These are phyloP conservation scores for Colletotrichum sp. DNA, from an alignment of 2,329 filamentous ascomycete species.

Conservation along the genomic window DNA sequence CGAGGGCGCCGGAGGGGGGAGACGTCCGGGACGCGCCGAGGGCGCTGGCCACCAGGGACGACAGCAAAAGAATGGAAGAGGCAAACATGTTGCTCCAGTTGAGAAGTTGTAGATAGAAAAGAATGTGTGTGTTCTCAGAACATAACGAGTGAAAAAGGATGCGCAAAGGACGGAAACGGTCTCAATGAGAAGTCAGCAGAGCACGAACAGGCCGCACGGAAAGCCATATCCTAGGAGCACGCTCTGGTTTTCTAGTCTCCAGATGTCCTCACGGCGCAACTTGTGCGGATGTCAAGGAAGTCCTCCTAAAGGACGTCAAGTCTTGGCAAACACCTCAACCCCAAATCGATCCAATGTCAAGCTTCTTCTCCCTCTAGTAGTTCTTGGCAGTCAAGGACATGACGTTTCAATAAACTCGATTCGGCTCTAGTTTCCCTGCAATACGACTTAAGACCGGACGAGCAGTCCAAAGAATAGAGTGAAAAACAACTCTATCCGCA, in stretches of 20 bases:
- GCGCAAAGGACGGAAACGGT: conserved; percentile 1
- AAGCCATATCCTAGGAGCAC: neutral
- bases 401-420: conserved; percentile 15
- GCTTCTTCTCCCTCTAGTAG: neutral
- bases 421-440: neutral
- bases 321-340: neutral
- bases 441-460: neutral
- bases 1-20: conserved; percentile 33
- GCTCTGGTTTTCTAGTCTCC: neutral
- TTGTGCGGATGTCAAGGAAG: neutral
- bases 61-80: conserved; percentile 17
- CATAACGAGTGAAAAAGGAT: neutral
- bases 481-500: neutral
- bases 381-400: neutral
- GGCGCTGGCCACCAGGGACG: conserved; percentile 16
- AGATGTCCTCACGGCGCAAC: neutral
- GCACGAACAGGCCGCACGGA: neutral
- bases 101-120: neutral
- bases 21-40: conserved; percentile 30
- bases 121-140: neutral
- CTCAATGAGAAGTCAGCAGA: neutral
- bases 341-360: neutral
- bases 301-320: neutral
- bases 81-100: neutral
- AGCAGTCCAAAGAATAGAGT: neutral